These are phyloP conservation scores for Metarhizium anisopliae DNA, from an alignment of 2,329 filamentous ascomycete genomes.

Conservation along the genomic window DNA sequence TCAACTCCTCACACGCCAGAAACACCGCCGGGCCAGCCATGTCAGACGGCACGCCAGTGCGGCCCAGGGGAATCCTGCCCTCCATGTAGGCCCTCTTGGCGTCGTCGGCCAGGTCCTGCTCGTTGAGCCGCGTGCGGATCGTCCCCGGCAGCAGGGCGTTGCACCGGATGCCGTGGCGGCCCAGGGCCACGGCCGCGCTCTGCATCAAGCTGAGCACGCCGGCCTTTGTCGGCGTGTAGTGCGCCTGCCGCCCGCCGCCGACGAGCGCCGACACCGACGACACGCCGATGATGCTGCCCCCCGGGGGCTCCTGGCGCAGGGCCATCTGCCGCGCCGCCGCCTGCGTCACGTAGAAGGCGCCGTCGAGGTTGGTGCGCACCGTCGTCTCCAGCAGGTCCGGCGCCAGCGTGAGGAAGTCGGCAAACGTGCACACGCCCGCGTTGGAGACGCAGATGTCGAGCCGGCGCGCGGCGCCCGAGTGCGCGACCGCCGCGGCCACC, in stretches of 20 bases:
- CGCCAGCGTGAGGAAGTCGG: conserved; percentile 70
- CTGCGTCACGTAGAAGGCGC: conserved; percentile 82
- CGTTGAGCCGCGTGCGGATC: conserved; percentile 75
- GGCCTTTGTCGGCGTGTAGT: conserved; percentile 86
- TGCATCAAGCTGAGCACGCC: conserved; percentile 77
- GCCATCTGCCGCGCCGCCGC: conserved; percentile 81
- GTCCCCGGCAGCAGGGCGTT: conserved; percentile 80
- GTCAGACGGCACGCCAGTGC: conserved; percentile 64
- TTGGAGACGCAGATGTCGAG: conserved; percentile 80
- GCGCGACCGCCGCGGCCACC: conserved; percentile 54
- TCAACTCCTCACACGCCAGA: conserved; percentile 69
- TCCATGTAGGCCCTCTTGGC: conserved; percentile 72
- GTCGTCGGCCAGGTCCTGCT: conserved; percentile 67
- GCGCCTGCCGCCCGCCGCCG: conserved; percentile 68
- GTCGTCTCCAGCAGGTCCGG: conserved; percentile 63
- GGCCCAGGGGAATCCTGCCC: conserved; percentile 66
- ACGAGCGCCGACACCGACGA: conserved; percentile 67
- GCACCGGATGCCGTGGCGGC: conserved; percentile 66
- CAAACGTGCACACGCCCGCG: conserved; percentile 81
- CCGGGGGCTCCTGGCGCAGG: conserved; percentile 46
- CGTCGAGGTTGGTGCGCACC: conserved; percentile 71
- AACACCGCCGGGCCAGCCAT: conserved; percentile 80
- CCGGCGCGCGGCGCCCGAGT: conserved; percentile 42
- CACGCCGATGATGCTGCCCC: conserved; percentile 73
- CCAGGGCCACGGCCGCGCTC: conserved; percentile 69